Conservation (phyloP, 2,329 filamentous ascomycete species). For the Pestalotiopsis sp. region DNA sequence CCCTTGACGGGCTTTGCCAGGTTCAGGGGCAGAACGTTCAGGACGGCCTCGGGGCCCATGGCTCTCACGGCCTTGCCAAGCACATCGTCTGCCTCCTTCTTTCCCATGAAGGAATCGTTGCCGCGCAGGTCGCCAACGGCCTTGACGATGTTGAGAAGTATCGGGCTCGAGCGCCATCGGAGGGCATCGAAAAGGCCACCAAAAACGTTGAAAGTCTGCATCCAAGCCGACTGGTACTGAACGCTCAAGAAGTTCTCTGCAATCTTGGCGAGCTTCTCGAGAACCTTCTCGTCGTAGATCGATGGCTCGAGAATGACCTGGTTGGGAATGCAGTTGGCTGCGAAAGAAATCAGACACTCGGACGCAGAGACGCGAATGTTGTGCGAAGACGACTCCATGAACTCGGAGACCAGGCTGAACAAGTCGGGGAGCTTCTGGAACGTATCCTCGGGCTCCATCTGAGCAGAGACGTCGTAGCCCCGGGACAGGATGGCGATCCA, state of each 20-base stretch:
- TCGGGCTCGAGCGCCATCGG: constrained; percentile 80
- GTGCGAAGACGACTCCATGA: constrained; percentile 82
- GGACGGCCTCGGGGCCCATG: constrained; percentile 84
- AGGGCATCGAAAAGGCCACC: constrained; percentile 84
- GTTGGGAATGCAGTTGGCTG: constrained; percentile 84
- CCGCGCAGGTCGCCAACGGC: constrained; percentile 83
- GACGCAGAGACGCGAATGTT: constrained; percentile 95
- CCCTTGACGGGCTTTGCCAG: constrained; percentile 74
- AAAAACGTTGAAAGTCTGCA: constrained; percentile 89
- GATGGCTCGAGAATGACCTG: constrained; percentile 85
- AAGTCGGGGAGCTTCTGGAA: constrained; percentile 87
- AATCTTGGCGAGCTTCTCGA: constrained; percentile 76
- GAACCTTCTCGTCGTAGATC: constrained; percentile 85
- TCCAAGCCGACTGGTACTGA: constrained; percentile 92
- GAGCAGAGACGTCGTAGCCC: constrained; percentile 90
- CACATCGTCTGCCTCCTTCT: constrained; percentile 91
- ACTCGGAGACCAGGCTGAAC: constrained; percentile 76
- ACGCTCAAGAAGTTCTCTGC: constrained; percentile 78
- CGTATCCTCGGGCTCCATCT: constrained; percentile 85
- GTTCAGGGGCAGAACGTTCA: constrained; percentile 83
- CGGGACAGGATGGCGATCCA: constrained; percentile 96
- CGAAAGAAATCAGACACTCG: constrained; percentile 90
- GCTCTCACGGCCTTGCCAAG: constrained; percentile 84
- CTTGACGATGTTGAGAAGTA: constrained; percentile 73
- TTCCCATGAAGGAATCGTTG: constrained; percentile 86